A percentile compares a stretch with the other conserved stretches of the same genome.
These are phyloP conservation scores for Chlorella sp. DNA, from an alignment of 139 green algal genomes.

Conservation along the genomic window DNA sequence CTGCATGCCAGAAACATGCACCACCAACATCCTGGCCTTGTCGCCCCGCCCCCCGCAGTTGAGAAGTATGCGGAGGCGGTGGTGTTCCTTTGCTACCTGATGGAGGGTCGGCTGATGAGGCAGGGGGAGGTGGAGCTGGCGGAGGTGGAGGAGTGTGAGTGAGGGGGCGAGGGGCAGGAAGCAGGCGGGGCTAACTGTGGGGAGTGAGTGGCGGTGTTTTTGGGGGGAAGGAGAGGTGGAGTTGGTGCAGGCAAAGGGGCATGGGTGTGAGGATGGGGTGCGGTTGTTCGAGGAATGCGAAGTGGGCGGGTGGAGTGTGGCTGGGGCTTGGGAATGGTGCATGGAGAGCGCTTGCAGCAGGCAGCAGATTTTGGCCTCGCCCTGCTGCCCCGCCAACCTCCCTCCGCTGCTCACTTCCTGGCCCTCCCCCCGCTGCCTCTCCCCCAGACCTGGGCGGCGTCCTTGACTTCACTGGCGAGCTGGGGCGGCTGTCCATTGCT, in stretches of 20 bases:
- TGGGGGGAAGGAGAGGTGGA: background rate
- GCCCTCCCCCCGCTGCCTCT: conserved; percentile 31
- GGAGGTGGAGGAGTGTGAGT: conserved; percentile 82
- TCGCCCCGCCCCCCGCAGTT: background rate
- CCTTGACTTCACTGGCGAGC: conserved; percentile 74
- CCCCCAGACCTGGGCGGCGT: conserved; percentile 42
- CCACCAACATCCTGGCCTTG: background rate
- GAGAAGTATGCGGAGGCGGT: conserved; percentile 34
- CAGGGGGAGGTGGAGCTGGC: conserved; percentile 65
- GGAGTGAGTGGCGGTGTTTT: background rate
- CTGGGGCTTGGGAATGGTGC: no score
- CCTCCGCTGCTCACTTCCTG: conserved; percentile 49
- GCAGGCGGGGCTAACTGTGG: background rate
- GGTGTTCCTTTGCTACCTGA: conserved; percentile 72
- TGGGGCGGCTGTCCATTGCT: conserved; percentile 60
- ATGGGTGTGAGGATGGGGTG: conserved; percentile 21
- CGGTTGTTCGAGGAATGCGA: no score
- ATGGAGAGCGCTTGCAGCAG: no score
- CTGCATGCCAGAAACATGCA: no score
- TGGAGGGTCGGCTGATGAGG: conserved; percentile 61
- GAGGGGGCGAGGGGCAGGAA: conserved; percentile 29
- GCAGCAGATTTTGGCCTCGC: no score
- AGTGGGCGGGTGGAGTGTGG: no score
- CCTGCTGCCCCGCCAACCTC: no score
- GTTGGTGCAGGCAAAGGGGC: background rate